Percentiles rank a stretch among this genome's conserved stretches.
These are phyloP conservation scores for Pontederia crassipes DNA, from an alignment of 176 grass and related monocot genomes.

Conservation along the genomic window DNA sequence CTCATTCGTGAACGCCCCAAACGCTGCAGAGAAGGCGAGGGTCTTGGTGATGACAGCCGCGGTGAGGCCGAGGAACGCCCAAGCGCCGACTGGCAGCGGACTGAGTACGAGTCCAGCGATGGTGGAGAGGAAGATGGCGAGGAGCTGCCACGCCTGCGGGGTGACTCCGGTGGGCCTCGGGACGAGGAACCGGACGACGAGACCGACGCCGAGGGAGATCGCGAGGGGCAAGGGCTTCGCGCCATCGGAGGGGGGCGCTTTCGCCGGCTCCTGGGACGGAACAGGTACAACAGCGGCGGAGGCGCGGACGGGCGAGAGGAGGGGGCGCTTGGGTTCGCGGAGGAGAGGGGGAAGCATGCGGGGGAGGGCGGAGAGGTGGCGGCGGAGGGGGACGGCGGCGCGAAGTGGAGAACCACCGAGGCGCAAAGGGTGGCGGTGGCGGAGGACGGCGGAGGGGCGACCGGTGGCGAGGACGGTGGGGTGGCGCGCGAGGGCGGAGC, in stretches of 20 bases:
- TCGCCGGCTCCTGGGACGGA: background rate
- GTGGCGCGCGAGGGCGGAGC: background rate
- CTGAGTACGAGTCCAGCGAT: slow-evolving; percentile 76
- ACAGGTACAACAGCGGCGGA: background rate
- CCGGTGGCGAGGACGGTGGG: background rate
- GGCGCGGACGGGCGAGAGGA: slow-evolving; percentile 22
- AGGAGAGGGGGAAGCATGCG: slow-evolving; percentile 8
- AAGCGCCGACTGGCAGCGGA: slow-evolving; percentile 71
- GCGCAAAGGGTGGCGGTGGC: slow-evolving; percentile 1
- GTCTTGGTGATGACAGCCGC: slow-evolving; percentile 51
- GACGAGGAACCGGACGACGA: slow-evolving; percentile 60
- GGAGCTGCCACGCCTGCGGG: slow-evolving; percentile 80
- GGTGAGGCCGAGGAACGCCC: slow-evolving; percentile 90
- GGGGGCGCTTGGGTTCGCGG: slow-evolving; percentile 16
- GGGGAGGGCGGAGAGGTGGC: slow-evolving; percentile 2
- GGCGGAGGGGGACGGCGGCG: background rate
- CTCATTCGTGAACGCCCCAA: slow-evolving; percentile 87
- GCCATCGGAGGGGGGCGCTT: background rate
- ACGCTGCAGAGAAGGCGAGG: slow-evolving; percentile 65
- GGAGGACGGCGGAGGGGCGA: slow-evolving; percentile 10
- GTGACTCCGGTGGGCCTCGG: slow-evolving; percentile 48
- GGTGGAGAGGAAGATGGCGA: slow-evolving; percentile 81
- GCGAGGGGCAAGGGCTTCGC: slow-evolving; percentile 52
- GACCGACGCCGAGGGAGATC: slow-evolving; percentile 55
- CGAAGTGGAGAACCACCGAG: background rate